A percentile compares a stretch with the other conserved stretches of the same genome.
Evolutionary conservation across 2,329 filamentous ascomycete genomes (phyloP).

Genomic region (Scedosporium apiospermum): DNA sequence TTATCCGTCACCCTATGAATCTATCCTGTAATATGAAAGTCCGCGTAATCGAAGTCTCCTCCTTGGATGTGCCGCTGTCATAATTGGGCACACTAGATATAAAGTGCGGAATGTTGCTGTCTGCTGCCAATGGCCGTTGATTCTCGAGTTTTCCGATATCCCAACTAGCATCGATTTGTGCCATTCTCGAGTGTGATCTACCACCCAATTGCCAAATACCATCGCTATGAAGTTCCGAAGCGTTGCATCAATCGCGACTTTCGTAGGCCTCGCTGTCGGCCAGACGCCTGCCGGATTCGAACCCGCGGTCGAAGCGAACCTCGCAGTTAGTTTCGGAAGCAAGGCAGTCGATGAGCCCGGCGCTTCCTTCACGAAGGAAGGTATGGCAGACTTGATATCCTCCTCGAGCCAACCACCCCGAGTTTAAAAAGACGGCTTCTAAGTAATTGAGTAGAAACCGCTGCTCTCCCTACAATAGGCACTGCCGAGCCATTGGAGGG

Average conservation of each 20-base stretch:
- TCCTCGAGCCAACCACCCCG: too few species aligned
- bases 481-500: constrained; percentile 4
- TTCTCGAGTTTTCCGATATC: not conserved
- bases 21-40: not conserved
- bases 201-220: not conserved
- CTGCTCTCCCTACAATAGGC: constrained; percentile 1
- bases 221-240: not conserved
- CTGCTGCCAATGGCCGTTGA: not conserved
- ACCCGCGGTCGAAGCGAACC: constrained; percentile 3
- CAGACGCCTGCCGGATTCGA: constrained; percentile 4
- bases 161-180: not conserved
- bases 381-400: not conserved
- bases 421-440: not conserved
- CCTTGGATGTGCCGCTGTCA: not conserved
- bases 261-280: not conserved
- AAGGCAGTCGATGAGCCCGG: not conserved
- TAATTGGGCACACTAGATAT: not conserved
- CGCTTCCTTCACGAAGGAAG: constrained; percentile 1
- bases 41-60: not conserved
- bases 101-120: not conserved
- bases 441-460: not conserved
- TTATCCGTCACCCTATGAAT: not conserved
- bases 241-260: not conserved
- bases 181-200: not conserved
- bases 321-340: constrained; percentile 3